Base-by-base conservation (phyloP, 176 grass and related monocot species). In the Aegilops longissima region DNA sequence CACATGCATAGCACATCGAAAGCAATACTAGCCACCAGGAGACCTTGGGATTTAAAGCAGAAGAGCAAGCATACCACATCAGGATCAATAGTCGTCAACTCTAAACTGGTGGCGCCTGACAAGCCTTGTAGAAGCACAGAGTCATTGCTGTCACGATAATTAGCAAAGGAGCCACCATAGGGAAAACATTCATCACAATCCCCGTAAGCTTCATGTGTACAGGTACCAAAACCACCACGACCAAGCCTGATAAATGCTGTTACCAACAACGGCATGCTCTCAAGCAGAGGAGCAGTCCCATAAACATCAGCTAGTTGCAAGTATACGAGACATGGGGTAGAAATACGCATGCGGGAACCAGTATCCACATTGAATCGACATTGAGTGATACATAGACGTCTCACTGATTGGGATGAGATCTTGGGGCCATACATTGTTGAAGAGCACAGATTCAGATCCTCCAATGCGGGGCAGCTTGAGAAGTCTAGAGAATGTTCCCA, bases 71-170 rank as follows among this genome's bases (percentile, higher is more conserved):
- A 59, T 83, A 83, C 81, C 81, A 44, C 33, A 29, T 36, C 7
- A 23, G 35, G 39, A 33, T 76, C 5, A 21, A 23, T 33, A 47
- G 14, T 58, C 54, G 18, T 65, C 70, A 84, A 65, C 56, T 65
- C 82, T 8, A 76, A 75, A 76, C 25, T 14, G 8, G 24, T 49
- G n/a, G 33, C 6, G 11, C 56, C 25, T 34, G 70, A 84, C 39
- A 84, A 44, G 25, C 38, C 70, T 84, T 76, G 36, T 31, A 84
- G 25, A 20, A 84, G 56, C 16, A 84, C 70, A 23, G 14, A 79
- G 21, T 24, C 21, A 62, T 79, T 24, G 21, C 67, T 18, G 25
- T 2, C 70, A 23, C 20, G 38, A 9, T 0, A 16, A 5, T 39
- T 62, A 61, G 24, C 51, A 14, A 58, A 58, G 54, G 18, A 56